Evolutionary conservation across 2,329 filamentous ascomycete species (phyloP).

Genomic region (Hymenoscyphus linearis): DNA sequence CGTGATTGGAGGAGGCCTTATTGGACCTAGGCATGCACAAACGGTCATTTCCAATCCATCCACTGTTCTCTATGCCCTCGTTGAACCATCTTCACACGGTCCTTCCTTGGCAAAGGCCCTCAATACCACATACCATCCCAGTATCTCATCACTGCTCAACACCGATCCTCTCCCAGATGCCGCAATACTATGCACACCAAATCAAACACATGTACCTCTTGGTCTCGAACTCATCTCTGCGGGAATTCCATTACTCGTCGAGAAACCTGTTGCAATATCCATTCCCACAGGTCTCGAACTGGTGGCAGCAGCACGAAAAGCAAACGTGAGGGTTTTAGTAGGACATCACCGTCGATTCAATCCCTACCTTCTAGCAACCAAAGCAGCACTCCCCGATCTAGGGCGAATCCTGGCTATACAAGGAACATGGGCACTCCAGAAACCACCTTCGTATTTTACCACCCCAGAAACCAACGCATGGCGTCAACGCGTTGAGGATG

Average conservation of each 20-base stretch:
- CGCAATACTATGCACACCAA: constrained; percentile 55
- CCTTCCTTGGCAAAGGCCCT: constrained; percentile 34
- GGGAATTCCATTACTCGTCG: constrained; percentile 49
- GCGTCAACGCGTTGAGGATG: constrained; percentile 34
- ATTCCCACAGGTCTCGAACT: constrained; percentile 34
- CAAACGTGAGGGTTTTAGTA: constrained; percentile 42
- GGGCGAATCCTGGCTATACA: constrained; percentile 47
- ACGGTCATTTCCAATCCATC: constrained; percentile 36
- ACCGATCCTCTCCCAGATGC: constrained; percentile 41
- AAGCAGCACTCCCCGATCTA: constrained; percentile 39
- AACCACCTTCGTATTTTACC: constrained; percentile 47
- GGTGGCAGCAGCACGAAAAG: constrained; percentile 24
- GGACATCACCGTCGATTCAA: constrained; percentile 58
- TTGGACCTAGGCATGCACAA: constrained; percentile 45
- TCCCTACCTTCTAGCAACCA: constrained; percentile 46
- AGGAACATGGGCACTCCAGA: constrained; percentile 49
- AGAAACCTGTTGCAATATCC: constrained; percentile 49
- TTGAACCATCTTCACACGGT: constrained; percentile 41
- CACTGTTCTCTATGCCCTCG: constrained; percentile 39
- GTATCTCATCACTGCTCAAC: constrained; percentile 40
- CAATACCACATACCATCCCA: constrained; percentile 35
- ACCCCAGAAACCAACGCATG: constrained; percentile 38
- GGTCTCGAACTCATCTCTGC: constrained; percentile 42
- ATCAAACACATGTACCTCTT: constrained; percentile 50
- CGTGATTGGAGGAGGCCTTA: constrained; percentile 43